A percentile compares a stretch with the other conserved stretches of the same genome.
Conservation (phyloP, 2,329 filamentous ascomycete genomes). For the Arachnomyces sp. region DNA sequence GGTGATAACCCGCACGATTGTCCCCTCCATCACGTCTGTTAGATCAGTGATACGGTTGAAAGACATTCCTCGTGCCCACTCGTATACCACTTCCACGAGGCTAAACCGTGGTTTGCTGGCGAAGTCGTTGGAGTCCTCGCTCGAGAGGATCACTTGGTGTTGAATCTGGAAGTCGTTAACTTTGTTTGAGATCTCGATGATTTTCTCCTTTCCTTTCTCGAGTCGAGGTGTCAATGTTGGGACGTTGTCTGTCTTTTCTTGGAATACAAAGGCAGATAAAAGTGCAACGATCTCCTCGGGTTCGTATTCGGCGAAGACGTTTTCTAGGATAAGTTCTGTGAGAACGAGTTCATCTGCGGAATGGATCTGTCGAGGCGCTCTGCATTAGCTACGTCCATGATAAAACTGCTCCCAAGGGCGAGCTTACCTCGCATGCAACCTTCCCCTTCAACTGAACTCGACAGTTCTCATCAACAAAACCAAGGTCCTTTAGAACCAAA, state of each 20-base stretch:
- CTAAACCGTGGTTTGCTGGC: slow-evolving; percentile 81
- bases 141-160: slow-evolving; percentile 84
- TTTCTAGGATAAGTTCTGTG: slow-evolving; percentile 92
- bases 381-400: slow-evolving; percentile 8
- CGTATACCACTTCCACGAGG: slow-evolving; percentile 94
- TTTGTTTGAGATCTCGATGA: slow-evolving; percentile 84
- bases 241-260: slow-evolving; percentile 82
- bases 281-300: slow-evolving; percentile 94
- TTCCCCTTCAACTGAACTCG: slow-evolving; percentile 96
- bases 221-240: slow-evolving; percentile 76
- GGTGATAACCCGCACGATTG: slow-evolving; percentile 91
- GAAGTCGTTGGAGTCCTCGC: slow-evolving; percentile 90
- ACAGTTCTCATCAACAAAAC: slow-evolving; percentile 79
- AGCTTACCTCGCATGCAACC: slow-evolving; percentile 74
- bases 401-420: neutral
- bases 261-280: slow-evolving; percentile 91
- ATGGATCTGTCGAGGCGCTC: slow-evolving; percentile 56
- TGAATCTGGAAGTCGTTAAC: slow-evolving; percentile 83
- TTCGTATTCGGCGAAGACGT: slow-evolving; percentile 89
- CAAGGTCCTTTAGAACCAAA: slow-evolving; percentile 80
- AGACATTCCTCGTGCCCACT: slow-evolving; percentile 96
- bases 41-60: slow-evolving; percentile 96
- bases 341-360: slow-evolving; percentile 93
- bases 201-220: slow-evolving; percentile 73
- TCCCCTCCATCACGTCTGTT: slow-evolving; percentile 94